Evolutionary conservation across 768 basidiomycete species (phyloP).

Genomic region (Tulasnella sp.): DNA sequence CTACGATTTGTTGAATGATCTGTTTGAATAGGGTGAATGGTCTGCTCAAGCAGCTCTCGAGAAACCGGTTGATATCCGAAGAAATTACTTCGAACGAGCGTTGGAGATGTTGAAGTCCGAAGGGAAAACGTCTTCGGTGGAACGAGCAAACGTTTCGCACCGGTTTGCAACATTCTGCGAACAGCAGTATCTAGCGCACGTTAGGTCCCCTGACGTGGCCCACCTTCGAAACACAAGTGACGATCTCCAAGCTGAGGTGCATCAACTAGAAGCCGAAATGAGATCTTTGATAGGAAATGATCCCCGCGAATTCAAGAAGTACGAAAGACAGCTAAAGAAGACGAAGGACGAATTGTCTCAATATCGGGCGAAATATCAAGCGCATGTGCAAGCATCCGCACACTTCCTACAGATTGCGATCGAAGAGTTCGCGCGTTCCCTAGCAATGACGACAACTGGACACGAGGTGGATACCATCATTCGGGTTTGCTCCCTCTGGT

Average conservation of each 20-base stretch:
- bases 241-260: conserved; percentile 68
- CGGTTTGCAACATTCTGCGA: conserved; percentile 89
- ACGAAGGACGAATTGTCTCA: conserved; percentile 39
- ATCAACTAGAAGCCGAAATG: conserved; percentile 44
- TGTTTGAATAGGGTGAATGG: conserved; percentile 72
- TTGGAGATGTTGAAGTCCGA: conserved; percentile 34
- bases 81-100: conserved; percentile 67
- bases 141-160: conserved; percentile 50
- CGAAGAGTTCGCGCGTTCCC: conserved; percentile 77
- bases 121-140: conserved; percentile 28
- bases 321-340: conserved; percentile 16
- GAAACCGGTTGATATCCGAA: conserved; percentile 66
- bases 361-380: conserved; percentile 34
- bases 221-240: conserved; percentile 68
- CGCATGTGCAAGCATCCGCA: conserved; percentile 41
- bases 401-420: conserved; percentile 71
- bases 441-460: conserved; percentile 62
- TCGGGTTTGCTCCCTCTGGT: conserved; percentile 86
- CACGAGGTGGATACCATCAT: conserved; percentile 70
- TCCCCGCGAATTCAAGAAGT: not conserved
- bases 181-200: conserved; percentile 69
- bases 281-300: not conserved
- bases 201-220: conserved; percentile 63
- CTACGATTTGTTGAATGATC: not conserved
- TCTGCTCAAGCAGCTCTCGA: conserved; percentile 79